Evolutionary conservation across 805 yeast genomes (phyloP).

Genomic region (Pichia kluyveri): DNA sequence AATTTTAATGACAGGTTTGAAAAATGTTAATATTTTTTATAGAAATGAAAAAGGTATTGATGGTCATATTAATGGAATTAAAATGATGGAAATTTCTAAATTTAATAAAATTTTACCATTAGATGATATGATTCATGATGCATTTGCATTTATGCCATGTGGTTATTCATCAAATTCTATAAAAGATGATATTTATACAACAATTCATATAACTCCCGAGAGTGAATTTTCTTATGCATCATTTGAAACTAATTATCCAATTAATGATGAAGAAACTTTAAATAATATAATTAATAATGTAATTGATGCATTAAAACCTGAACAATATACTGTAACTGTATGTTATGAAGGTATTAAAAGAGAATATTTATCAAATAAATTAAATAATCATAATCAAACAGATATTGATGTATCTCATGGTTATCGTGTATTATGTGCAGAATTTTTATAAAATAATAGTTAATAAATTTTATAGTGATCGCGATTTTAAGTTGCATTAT

Average conservation of each 20-base stretch:
- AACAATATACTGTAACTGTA: constrained; percentile 36
- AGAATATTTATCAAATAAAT: background rate
- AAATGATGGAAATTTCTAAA: constrained; percentile 54
- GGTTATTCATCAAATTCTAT: constrained; percentile 88
- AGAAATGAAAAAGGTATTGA: too few relatives aligned
- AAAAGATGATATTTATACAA: constrained; percentile 51
- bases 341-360: constrained; percentile 19
- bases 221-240: constrained; percentile 92
- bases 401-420: too few relatives aligned
- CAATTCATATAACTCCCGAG: constrained; percentile 93
- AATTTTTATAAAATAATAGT: too few relatives aligned
- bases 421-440: too few relatives aligned
- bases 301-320: constrained; percentile 61
- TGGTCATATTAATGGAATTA: constrained; percentile 74
- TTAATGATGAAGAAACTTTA: background rate
- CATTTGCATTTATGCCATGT: constrained; percentile 88
- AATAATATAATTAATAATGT: constrained; percentile 36
- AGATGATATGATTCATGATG: constrained; percentile 46
- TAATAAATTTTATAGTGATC: too few relatives aligned
- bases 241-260: constrained; percentile 63
- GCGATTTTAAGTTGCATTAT: too few relatives aligned
- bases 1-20: constrained; percentile 81
- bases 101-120: constrained; percentile 42
- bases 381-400: background rate
- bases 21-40: constrained; percentile 11